These are phyloP conservation scores for Paragyromitra xinjiangensis DNA, from an alignment of 495 filamentous ascomycete species.

Conservation along the genomic window DNA sequence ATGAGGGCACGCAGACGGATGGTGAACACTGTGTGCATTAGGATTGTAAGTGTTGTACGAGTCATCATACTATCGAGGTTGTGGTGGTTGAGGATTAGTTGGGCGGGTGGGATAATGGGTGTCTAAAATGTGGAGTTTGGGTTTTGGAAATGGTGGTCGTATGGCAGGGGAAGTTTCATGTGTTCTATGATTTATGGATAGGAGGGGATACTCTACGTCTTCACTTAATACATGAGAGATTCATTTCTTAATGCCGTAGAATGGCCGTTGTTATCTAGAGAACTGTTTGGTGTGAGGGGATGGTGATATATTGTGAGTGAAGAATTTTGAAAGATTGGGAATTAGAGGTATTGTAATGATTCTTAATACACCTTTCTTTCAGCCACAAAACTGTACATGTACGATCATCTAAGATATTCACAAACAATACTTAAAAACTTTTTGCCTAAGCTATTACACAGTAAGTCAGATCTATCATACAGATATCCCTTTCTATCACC, in stretches of 20 bases:
- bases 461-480: conserved; percentile 23
- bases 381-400: neutral
- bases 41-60: conserved; percentile 12
- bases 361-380: neutral
- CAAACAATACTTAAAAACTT: neutral
- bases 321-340: neutral
- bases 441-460: neutral
- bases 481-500: neutral
- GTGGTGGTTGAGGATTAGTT: neutral
- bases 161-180: neutral
- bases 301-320: neutral
- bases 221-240: neutral
- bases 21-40: neutral
- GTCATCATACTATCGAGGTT: conserved; percentile 2
- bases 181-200: neutral
- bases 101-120: too few relatives aligned
- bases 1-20: neutral
- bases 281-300: neutral
- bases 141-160: neutral
- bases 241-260: neutral
- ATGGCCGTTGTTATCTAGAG: neutral
- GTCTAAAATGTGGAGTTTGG: neutral
- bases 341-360: neutral
- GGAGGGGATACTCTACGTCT: neutral
- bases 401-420: neutral